A percentile compares a stretch with the other conserved stretches of the same genome.
Evolutionary conservation across 2,329 filamentous ascomycete genomes (phyloP).

Genomic region (Cladophialophora immunda): DNA sequence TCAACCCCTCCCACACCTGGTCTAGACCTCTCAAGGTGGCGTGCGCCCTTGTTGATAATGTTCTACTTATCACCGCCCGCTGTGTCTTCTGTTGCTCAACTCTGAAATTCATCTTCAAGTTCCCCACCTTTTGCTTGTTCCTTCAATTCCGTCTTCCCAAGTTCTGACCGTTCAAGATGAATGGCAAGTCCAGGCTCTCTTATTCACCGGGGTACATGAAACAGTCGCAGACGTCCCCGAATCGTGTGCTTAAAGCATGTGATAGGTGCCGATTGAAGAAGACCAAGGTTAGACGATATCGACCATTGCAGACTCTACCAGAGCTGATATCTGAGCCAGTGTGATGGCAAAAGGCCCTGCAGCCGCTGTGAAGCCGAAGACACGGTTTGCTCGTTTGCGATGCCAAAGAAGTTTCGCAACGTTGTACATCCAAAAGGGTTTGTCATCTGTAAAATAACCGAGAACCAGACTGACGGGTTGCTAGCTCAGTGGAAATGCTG

Average conservation of each 20-base stretch:
- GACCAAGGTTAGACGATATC: not conserved
- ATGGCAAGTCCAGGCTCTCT: not conserved
- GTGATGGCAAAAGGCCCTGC: not conserved
- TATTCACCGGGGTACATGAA: not conserved
- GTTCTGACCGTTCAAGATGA: not conserved
- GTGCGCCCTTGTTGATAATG: not conserved
- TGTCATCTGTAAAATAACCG: not conserved
- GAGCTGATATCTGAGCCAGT: not conserved
- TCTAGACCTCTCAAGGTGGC: not conserved
- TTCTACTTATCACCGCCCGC: not conserved
- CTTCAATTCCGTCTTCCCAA: not conserved
- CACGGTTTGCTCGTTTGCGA: conserved; percentile 6
- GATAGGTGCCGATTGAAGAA: conserved; percentile 1
- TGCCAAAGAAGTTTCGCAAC: conserved; percentile 3
- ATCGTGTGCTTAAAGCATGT: conserved; percentile 2
- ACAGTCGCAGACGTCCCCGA: not conserved
- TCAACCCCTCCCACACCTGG: not conserved
- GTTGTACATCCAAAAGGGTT: conserved; percentile 6
- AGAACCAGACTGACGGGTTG: not conserved
- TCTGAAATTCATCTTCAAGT: not conserved
- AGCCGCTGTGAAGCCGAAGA: conserved; percentile 7
- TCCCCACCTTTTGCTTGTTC: not conserved
- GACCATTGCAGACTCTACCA: not conserved
- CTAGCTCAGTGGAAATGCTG: conserved; percentile 4
- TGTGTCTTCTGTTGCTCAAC: not conserved